Evolutionary conservation across 2,329 filamentous ascomycete genomes (phyloP), one percentile per base, ranked within the genome.

Genomic region (Beauveria brongniartii): DNA sequence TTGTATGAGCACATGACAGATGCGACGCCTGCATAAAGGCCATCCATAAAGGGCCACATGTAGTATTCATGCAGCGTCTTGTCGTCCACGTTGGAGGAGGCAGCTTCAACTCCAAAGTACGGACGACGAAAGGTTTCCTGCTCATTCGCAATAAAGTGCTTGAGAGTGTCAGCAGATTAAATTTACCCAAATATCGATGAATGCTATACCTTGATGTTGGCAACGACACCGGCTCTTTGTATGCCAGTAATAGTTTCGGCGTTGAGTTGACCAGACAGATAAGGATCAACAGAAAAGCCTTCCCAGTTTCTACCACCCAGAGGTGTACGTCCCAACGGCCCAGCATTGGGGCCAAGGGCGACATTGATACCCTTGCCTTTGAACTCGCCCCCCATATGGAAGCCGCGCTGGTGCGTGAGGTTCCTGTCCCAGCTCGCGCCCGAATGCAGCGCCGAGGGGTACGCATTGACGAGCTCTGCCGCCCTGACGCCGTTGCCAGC

Each of bases 141-240:
- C 67, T 87, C 85, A 60, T 87, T 85, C 18, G 73, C 81, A 47
- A 87, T 81, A 61, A 78, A 80, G 65, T 87, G 84, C 80, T 75
- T 3, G 9, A 9, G 10, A 22, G 30, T 1, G 1, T 2, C 4
- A 20, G 26, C 40, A 1, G 16, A 8, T 0, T 1, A 55, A 14
- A 53, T 8, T 16, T 6, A 2, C 16, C 12, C 0, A 5, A 2
- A 0, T 3, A 10, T 2, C 4, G 0, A 2, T 7, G 1, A 12
- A n/a, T 3, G 2, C 5, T 59, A 34, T 43, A 77, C 77, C 72
- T 82, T 93, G 78, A 78, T 85, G 75, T 86, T 90, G 61, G 91
- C 89, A 70, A 95, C 88, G 43, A 93, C 85, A 67, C 90, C 90
- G 3, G 86, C 85, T 67, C 87, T 84, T 70, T 94, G 90, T 57